phyloP scores from a whole-genome alignment of 306 rosid genomes.

The Dryas octopetala region DNA sequence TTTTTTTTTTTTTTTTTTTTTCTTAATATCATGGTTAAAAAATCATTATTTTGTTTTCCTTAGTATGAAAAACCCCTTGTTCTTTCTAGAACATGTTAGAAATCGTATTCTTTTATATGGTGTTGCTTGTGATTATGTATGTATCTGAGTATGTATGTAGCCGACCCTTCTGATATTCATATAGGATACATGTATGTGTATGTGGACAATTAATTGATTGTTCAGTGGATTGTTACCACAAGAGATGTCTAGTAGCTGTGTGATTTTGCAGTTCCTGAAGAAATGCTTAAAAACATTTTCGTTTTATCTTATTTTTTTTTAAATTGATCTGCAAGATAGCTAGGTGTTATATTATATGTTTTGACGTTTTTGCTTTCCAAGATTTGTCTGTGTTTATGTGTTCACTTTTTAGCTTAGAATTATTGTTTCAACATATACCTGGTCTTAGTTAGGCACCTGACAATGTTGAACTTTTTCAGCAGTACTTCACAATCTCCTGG shows the following conservation, averaged over 20 bases:
- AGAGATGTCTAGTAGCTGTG: not conserved
- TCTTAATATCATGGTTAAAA: not conserved
- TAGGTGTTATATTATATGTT: not conserved
- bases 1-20: not conserved
- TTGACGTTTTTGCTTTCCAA: not conserved
- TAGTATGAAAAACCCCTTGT: too few relatives aligned
- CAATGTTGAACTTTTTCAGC: conserved; percentile 45
- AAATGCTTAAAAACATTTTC: not conserved
- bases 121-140: not conserved
- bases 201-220: too few relatives aligned
- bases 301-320: not conserved
- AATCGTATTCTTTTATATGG: not conserved
- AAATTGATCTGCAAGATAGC: not conserved
- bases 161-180: not conserved
- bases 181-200: not conserved
- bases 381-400: not conserved
- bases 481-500: conserved; percentile 78
- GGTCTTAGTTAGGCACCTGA: conserved; percentile 34
- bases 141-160: not conserved
- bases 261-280: not conserved
- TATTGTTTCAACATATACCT: not conserved
- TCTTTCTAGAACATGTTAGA: too few relatives aligned
- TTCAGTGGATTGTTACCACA: not conserved
- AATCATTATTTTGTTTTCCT: not conserved
- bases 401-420: not conserved